Conservation (phyloP, 1,139 yeast genomes). For the Saccharomyces hybrid region DNA sequence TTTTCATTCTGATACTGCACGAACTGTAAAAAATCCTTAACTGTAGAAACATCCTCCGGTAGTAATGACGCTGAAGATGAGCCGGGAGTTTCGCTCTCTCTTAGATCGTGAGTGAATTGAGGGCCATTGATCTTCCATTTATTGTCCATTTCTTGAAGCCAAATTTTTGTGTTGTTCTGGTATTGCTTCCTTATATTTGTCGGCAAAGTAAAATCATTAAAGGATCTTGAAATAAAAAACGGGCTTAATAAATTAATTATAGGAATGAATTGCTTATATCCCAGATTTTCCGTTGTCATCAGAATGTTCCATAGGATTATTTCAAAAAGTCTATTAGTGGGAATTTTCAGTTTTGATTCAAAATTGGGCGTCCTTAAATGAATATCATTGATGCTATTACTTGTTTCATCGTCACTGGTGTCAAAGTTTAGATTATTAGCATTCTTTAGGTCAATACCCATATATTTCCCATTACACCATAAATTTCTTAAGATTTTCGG, state of each 20-base stretch:
- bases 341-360: conserved; percentile 19
- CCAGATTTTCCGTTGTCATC: conserved; percentile 25
- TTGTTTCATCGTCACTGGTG: neutral
- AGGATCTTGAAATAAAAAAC: conserved; percentile 32
- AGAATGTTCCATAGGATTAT: conserved; percentile 21
- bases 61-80: conserved; percentile 6
- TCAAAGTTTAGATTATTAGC: conserved; percentile 13
- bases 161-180: conserved; percentile 20
- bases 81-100: conserved; percentile 4
- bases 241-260: conserved; percentile 27
- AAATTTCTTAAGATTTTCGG: conserved; percentile 29
- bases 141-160: conserved; percentile 29
- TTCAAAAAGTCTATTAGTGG: conserved; percentile 27
- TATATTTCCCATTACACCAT: conserved; percentile 29
- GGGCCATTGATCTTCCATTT: conserved; percentile 20
- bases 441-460: conserved; percentile 22
- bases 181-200: conserved; percentile 25
- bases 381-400: conserved; percentile 12
- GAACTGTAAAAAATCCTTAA: conserved; percentile 22
- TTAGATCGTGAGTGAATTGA: conserved; percentile 2
- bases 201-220: conserved; percentile 28
- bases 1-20: conserved; percentile 19
- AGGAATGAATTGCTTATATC: conserved; percentile 25
- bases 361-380: conserved; percentile 21
- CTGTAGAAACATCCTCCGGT: conserved; percentile 18